phyloP scores from a whole-genome alignment of 2,329 filamentous ascomycete species.

The Botryotinia narcissicola region DNA sequence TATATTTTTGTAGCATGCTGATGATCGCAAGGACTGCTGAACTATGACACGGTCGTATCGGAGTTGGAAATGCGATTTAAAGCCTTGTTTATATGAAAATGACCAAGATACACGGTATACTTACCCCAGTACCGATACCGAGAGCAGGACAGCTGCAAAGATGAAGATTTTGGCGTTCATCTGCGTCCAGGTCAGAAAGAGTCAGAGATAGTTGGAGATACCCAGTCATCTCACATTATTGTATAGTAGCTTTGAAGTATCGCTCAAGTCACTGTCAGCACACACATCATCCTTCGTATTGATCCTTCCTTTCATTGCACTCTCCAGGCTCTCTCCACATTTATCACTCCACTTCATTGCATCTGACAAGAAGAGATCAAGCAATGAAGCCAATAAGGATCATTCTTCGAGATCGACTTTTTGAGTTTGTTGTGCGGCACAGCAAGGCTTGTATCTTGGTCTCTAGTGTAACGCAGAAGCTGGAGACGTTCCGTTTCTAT shows the following conservation, averaged over 20 bases:
- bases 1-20: not conserved
- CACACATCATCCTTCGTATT: slow-evolving; percentile 15
- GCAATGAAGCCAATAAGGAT: not conserved
- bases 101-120: not conserved
- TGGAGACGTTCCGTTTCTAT: slow-evolving; percentile 6
- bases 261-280: slow-evolving; percentile 8
- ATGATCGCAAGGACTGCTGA: not conserved
- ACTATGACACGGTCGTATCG: not conserved
- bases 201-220: not conserved
- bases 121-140: not conserved
- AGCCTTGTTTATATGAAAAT: not conserved
- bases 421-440: not conserved
- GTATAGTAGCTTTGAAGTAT: slow-evolving; percentile 14
- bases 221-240: not conserved
- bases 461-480: slow-evolving; percentile 6
- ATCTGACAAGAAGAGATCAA: not conserved
- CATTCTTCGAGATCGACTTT: not conserved
- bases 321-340: not conserved
- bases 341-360: not conserved
- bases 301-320: slow-evolving; percentile 11
- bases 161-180: slow-evolving; percentile 8
- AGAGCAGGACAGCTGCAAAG: slow-evolving; percentile 7
- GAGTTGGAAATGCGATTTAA: not conserved
- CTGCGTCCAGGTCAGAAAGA: not conserved
- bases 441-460: slow-evolving; percentile 1